phyloP scores from a whole-genome alignment of 192 early-diverging fungal genomes.

The Coemansia sp. region DNA sequence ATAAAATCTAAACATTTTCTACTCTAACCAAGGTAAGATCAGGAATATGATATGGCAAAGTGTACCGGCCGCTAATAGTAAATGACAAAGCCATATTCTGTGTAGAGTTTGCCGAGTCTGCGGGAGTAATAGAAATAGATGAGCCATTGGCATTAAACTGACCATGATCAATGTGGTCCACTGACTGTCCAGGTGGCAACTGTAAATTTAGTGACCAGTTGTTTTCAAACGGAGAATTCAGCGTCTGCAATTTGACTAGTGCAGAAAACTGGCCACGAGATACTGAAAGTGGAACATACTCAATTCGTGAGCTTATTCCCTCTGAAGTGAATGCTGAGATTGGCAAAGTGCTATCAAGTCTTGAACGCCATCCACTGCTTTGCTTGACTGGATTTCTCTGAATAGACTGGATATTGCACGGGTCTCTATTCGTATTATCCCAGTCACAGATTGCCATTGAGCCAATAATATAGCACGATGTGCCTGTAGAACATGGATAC shows the following conservation, averaged over 20 bases:
- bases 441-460: slow-evolving; percentile 32
- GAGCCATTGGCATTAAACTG: slow-evolving; percentile 14
- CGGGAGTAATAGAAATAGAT: slow-evolving; percentile 14
- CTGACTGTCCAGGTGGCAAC: slow-evolving; percentile 25
- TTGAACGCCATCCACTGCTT: background rate
- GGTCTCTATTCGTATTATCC: slow-evolving; percentile 2
- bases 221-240: slow-evolving; percentile 14
- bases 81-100: slow-evolving; percentile 35
- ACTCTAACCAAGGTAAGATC: slow-evolving; percentile 21
- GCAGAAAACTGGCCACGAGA: slow-evolving; percentile 13
- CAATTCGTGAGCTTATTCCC: slow-evolving; percentile 29
- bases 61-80: slow-evolving; percentile 29
- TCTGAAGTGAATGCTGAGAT: slow-evolving; percentile 21
- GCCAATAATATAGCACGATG: slow-evolving; percentile 26
- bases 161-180: slow-evolving; percentile 5
- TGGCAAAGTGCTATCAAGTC: slow-evolving; percentile 7
- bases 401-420: slow-evolving; percentile 17
- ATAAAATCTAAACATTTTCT: background rate
- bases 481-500: slow-evolving; percentile 32
- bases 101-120: background rate
- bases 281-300: slow-evolving; percentile 19
- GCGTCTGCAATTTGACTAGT: slow-evolving; percentile 30
- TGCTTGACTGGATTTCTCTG: background rate
- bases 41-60: slow-evolving; percentile 24
- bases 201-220: slow-evolving; percentile 26